Conservation (phyloP, 1,139 yeast species). For the Protomyces macrosporus region DNA sequence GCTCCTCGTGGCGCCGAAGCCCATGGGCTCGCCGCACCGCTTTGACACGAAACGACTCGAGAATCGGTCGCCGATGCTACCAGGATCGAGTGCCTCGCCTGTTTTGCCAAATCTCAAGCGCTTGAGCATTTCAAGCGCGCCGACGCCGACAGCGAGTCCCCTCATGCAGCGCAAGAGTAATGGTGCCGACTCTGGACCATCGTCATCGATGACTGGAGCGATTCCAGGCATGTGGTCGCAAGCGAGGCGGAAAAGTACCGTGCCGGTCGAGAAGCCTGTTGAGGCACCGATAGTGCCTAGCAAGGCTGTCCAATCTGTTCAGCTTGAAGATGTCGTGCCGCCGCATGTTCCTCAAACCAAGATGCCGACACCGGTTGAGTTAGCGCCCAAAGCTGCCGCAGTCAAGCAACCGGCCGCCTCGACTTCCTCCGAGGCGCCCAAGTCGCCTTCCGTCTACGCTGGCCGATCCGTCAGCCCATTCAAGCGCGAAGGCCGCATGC, state of each 20-base stretch:
- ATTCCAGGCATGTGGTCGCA: conserved; percentile 1
- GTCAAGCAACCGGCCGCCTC: background rate
- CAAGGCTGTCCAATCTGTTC: background rate
- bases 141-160: no score
- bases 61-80: background rate
- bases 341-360: background rate
- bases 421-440: background rate
- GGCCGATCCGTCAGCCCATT: background rate
- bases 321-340: background rate
- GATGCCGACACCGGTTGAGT: background rate
- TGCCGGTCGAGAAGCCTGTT: background rate
- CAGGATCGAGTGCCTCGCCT: background rate
- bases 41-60: background rate
- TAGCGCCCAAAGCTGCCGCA: background rate
- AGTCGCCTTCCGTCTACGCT: background rate
- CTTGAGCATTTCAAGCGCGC: background rate
- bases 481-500: background rate
- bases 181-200: background rate
- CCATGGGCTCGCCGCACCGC: background rate
- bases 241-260: background rate
- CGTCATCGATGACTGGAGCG: background rate
- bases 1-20: background rate
- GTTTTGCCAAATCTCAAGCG: background rate
- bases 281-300: background rate
- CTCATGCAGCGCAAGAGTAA: background rate